Base-by-base conservation (phyloP, 106 monocot species). In the Acanthochlamys bracteata region DNA sequence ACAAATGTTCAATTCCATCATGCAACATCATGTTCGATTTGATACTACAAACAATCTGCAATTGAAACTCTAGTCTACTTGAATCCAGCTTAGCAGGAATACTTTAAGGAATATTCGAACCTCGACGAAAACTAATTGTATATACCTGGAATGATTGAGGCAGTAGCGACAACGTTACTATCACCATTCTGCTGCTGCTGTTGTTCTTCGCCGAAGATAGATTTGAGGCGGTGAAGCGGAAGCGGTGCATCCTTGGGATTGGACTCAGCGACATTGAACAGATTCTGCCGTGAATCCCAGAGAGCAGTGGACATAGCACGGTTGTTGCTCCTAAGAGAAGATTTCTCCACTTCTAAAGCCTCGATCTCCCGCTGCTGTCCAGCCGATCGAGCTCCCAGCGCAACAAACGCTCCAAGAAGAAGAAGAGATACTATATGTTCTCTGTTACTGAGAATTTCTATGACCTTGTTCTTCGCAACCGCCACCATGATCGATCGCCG, bases 251-350 rank as follows among this genome's bases (percentile, higher is more conserved):
- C 13, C 43, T 66, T 52, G 27, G 77, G 77, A 41, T 77, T 53
- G 3, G 66, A 53, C 20, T 71, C 66, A 16, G 41, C 43, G 66
- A 77, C 60, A 41, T 53, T 13, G 67, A 64, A 66, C 24, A 78
- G 73, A 27, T 10, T 10, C 22, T 78, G 73, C 22, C 73, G 72
- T 68, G 72, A 78, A 53, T 63, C 78, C 78, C 78, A 78, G 60
- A 73, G 67, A 19, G 67, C 20, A 25, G 73, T 56, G 71, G 51
- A 61, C 73, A 78, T 72, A 20, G 72, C 68, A 51, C 53, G 42
- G 73, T 78, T 78, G 12, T 68, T 56, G 17, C 41, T 25, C 7
- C 63, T 53, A 22, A 78, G 67, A 0, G 67, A 72, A 13, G 55
- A 25, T 57, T 68, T 78, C 61, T 78, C 78, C 57, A 63, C 73